A percentile compares a stretch with the other conserved stretches of the same genome.
Conservation (phyloP, 2,329 filamentous ascomycete species). For the Helminthosporium solani region DNA sequence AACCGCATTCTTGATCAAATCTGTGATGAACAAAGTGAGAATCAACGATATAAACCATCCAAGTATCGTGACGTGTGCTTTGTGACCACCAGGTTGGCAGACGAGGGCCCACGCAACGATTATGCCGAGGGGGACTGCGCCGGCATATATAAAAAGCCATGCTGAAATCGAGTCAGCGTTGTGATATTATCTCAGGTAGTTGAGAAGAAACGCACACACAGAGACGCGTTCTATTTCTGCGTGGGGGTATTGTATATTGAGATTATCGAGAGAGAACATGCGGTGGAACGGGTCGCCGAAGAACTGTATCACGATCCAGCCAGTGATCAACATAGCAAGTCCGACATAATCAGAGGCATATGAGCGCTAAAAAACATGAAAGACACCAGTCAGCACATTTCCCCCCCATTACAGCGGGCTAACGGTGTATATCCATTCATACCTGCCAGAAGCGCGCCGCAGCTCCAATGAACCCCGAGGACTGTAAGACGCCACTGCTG, state of each 20-base stretch:
- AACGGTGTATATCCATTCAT: conserved; percentile 11
- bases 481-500: conserved; percentile 28
- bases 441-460: conserved; percentile 55
- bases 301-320: conserved; percentile 66
- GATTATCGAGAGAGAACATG: conserved; percentile 87
- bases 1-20: conserved; percentile 82
- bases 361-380: conserved; percentile 72
- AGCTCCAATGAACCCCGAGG: conserved; percentile 47
- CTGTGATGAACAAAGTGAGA: conserved; percentile 79
- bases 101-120: conserved; percentile 66
- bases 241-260: conserved; percentile 81
- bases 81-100: conserved; percentile 66
- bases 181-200: neutral
- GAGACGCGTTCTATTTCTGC: conserved; percentile 81
- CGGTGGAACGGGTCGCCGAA: conserved; percentile 85
- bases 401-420: neutral
- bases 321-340: conserved; percentile 66
- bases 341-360: conserved; percentile 89
- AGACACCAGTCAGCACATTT: neutral
- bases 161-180: conserved; percentile 39
- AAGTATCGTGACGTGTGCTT: conserved; percentile 81
- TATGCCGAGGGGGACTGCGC: conserved; percentile 66
- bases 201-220: conserved; percentile 58
- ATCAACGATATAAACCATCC: conserved; percentile 73
- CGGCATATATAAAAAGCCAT: conserved; percentile 78